A percentile compares a stretch with the other conserved stretches of the same genome.
phyloP scores from a whole-genome alignment of 257 asterid genomes.

The Euphrasia confusa region DNA sequence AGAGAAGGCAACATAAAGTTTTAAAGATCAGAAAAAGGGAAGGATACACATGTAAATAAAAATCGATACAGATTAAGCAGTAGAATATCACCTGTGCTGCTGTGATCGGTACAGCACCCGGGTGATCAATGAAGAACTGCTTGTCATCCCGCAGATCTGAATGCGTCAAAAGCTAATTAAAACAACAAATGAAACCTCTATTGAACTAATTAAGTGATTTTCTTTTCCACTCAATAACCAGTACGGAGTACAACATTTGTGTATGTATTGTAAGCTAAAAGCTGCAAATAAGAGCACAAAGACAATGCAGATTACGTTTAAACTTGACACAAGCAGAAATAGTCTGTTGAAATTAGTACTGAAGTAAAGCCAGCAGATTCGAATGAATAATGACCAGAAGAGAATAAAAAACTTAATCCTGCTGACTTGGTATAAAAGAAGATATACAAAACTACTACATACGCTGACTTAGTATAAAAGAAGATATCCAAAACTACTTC shows the following conservation, averaged over 20 bases:
- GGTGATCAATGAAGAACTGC: conserved; percentile 82
- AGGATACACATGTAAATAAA: not conserved
- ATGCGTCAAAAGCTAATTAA: conserved; percentile 20
- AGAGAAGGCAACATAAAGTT: conserved; percentile 10
- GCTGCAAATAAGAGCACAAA: conserved; percentile 2
- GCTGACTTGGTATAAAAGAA: not conserved
- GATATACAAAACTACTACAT: conserved; percentile 8
- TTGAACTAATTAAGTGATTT: not conserved
- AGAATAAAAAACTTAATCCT: not conserved
- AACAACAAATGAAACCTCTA: conserved; percentile 18
- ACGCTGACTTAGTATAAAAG: not conserved
- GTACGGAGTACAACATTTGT: not conserved
- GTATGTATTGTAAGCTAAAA: not conserved
- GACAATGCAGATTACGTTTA: conserved; percentile 3
- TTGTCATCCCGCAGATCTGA: conserved; percentile 98
- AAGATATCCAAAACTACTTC: conserved; percentile 8
- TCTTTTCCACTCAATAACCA: conserved; percentile 11
- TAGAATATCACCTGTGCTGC: conserved; percentile 63
- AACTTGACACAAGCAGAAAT: not conserved
- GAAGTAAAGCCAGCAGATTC: not conserved
- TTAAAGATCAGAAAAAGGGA: conserved; percentile 10
- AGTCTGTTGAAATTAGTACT: not conserved
- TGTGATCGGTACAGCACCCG: conserved; percentile 90
- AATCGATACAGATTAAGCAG: conserved; percentile 7
- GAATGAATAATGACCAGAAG: conserved; percentile 6